phyloP scores from a whole-genome alignment of 495 filamentous ascomycete species.

The Hypoxylon crocopeplum region DNA sequence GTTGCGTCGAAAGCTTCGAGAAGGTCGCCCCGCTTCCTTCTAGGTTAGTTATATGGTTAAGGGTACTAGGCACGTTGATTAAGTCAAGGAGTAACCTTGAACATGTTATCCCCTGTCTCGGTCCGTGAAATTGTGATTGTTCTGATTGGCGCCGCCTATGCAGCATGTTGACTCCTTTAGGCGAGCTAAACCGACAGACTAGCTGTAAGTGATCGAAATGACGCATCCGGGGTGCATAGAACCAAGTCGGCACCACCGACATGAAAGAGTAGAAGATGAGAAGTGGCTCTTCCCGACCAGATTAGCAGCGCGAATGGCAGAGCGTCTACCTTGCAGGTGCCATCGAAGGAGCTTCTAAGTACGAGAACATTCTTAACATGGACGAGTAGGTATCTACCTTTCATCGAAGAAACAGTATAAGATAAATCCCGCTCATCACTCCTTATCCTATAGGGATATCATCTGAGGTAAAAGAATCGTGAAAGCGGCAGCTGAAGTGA shows the following conservation, averaged over 20 bases:
- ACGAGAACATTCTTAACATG: slow-evolving; percentile 2
- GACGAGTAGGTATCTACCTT: slow-evolving; percentile 15
- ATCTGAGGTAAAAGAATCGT: not conserved
- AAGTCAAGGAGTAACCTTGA: slow-evolving; percentile 32
- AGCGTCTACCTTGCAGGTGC: slow-evolving; percentile 14
- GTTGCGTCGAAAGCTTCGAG: slow-evolving; percentile 32
- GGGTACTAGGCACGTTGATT: slow-evolving; percentile 13
- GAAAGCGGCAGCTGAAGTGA: slow-evolving; percentile 12
- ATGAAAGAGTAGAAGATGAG: slow-evolving; percentile 15
- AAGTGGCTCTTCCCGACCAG: slow-evolving; percentile 22
- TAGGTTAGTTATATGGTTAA: slow-evolving; percentile 6
- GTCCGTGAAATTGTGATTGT: slow-evolving; percentile 23
- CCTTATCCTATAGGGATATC: slow-evolving; percentile 17
- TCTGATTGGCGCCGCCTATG: slow-evolving; percentile 28
- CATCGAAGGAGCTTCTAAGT: slow-evolving; percentile 13
- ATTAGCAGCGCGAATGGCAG: slow-evolving; percentile 14
- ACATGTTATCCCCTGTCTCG: slow-evolving; percentile 29
- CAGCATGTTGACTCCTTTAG: slow-evolving; percentile 23
- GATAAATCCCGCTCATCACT: slow-evolving; percentile 20
- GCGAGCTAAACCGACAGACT: slow-evolving; percentile 14
- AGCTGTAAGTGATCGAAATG: slow-evolving; percentile 34
- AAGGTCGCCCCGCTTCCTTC: slow-evolving; percentile 31
- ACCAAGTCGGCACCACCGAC: slow-evolving; percentile 31
- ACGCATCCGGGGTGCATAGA: slow-evolving; percentile 38
- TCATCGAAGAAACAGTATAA: slow-evolving; percentile 9